Conservation (phyloP, 768 basidiomycete species). For the Pleurotus cornucopiae region DNA sequence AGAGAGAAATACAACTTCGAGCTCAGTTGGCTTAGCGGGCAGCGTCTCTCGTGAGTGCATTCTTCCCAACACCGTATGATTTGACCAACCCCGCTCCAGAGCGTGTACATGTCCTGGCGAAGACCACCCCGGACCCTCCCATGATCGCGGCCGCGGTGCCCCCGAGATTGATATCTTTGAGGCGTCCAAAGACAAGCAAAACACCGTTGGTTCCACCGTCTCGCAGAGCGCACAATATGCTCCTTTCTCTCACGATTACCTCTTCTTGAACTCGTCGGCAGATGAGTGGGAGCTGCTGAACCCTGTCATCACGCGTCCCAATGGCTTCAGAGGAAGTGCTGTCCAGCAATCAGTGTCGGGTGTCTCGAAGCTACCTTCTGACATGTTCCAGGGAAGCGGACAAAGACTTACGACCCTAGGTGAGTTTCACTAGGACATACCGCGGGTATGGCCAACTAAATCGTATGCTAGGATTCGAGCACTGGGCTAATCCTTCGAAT, state of each 20-base stretch:
- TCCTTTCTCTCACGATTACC: slow-evolving; percentile 41
- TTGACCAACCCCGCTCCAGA: slow-evolving; percentile 24
- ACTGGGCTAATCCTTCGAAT: slow-evolving; percentile 57
- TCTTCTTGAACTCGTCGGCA: slow-evolving; percentile 26
- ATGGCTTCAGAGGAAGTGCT: slow-evolving; percentile 46
- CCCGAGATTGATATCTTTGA: slow-evolving; percentile 86
- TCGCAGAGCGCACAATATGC: slow-evolving; percentile 80
- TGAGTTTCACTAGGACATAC: slow-evolving; percentile 15
- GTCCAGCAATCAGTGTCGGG: slow-evolving; percentile 55
- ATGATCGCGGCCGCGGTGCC: slow-evolving; percentile 56
- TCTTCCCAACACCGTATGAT: neutral
- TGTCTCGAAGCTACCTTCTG: slow-evolving; percentile 41
- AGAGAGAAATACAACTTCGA: slow-evolving; percentile 48
- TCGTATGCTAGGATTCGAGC: slow-evolving; percentile 59
- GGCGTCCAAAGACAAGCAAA: slow-evolving; percentile 59
- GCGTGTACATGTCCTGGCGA: slow-evolving; percentile 73
- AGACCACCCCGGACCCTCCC: slow-evolving; percentile 73
- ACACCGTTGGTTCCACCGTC: slow-evolving; percentile 44
- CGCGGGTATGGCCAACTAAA: neutral
- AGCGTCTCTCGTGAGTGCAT: slow-evolving; percentile 59
- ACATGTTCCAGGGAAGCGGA: slow-evolving; percentile 58
- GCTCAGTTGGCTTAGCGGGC: slow-evolving; percentile 76
- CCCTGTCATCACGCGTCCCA: slow-evolving; percentile 26
- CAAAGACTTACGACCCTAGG: slow-evolving; percentile 45
- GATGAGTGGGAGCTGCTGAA: slow-evolving; percentile 31